A percentile compares a stretch with the other conserved stretches of the same genome.
Conservation (phyloP, 164 flowering plant genomes). For the Stephania yunnanensis region DNA sequence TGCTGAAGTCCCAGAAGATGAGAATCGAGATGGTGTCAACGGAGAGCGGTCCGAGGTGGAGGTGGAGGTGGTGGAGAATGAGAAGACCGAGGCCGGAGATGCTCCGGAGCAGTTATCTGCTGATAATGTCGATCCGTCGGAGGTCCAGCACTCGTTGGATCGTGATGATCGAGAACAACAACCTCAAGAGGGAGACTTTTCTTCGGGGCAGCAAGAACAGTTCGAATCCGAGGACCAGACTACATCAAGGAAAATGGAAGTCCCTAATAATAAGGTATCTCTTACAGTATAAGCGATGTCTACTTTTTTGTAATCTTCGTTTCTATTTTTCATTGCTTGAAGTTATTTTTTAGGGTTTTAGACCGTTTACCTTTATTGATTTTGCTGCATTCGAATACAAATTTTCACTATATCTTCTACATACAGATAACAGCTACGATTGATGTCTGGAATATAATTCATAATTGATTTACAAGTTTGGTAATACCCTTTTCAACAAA, state of each 20-base stretch:
- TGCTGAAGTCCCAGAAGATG: conserved; percentile 9
- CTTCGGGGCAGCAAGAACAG: conserved; percentile 18
- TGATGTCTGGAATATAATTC: too few species aligned
- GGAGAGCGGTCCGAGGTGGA: conserved; percentile 15
- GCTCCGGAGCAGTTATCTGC: conserved; percentile 6
- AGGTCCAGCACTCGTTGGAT: conserved; percentile 20
- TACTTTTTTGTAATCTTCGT: too few species aligned
- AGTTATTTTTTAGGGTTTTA: not conserved
- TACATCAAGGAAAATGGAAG: conserved; percentile 61
- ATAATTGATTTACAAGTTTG: too few species aligned
- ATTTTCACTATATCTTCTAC: too few species aligned
- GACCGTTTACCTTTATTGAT: not conserved
- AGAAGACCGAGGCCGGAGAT: conserved; percentile 8
- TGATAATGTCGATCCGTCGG: conserved; percentile 13
- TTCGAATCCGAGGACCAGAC: conserved; percentile 20
- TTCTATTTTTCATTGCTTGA: not conserved
- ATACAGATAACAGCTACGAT: too few species aligned
- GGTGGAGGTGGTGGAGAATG: conserved; percentile 8
- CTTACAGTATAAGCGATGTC: not conserved
- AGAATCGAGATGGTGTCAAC: conserved; percentile 13
- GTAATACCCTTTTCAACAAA: too few species aligned
- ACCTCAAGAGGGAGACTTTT: conserved; percentile 28
- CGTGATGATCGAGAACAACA: conserved; percentile 26
- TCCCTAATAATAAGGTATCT: conserved; percentile 79
- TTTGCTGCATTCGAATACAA: not conserved